Percentiles rank a stretch among this genome's conserved stretches.
Conservation (phyloP, 2,329 filamentous ascomycete species). For the Metarhizium anisopliae region DNA sequence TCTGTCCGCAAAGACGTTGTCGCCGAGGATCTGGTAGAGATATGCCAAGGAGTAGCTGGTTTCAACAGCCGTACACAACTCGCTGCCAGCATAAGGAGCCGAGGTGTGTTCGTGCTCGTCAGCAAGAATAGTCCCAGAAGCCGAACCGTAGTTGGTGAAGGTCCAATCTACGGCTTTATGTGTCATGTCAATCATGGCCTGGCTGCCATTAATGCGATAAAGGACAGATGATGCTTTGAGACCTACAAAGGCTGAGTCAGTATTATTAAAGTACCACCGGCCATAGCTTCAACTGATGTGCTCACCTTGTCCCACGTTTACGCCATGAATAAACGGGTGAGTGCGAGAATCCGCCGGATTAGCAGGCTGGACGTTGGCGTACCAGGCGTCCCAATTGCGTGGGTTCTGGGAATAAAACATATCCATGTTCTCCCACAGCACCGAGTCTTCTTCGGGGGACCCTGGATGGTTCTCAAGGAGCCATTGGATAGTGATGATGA, state of each 20-base stretch:
- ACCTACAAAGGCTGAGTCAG: slow-evolving; percentile 13
- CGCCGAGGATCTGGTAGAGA: slow-evolving; percentile 23
- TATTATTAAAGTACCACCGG: no score
- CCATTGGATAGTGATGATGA: slow-evolving; percentile 31
- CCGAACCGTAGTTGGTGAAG: slow-evolving; percentile 28
- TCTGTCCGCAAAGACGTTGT: slow-evolving; percentile 36
- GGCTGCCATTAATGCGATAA: slow-evolving; percentile 29
- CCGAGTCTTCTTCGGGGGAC: slow-evolving; percentile 11
- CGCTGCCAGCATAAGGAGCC: slow-evolving; percentile 27
- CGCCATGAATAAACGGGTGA: slow-evolving; percentile 28
- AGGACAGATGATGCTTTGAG: slow-evolving; percentile 30
- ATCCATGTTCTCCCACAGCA: slow-evolving; percentile 32
- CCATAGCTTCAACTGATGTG: neutral
- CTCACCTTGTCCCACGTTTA: slow-evolving; percentile 34
- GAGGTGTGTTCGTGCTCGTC: slow-evolving; percentile 30
- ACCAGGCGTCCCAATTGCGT: slow-evolving; percentile 21
- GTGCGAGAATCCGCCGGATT: slow-evolving; percentile 13
- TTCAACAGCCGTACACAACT: slow-evolving; percentile 26
- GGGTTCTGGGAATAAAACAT: slow-evolving; percentile 23
- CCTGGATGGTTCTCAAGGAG: slow-evolving; percentile 24
- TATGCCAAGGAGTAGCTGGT: slow-evolving; percentile 23
- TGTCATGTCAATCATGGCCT: slow-evolving; percentile 25
- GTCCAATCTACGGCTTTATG: slow-evolving; percentile 27
- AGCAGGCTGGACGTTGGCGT: slow-evolving; percentile 11
- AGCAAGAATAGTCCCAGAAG: slow-evolving; percentile 31